Base-by-base conservation (phyloP, 2,329 filamentous ascomycete genomes). In the Akanthomyces muscarius region DNA sequence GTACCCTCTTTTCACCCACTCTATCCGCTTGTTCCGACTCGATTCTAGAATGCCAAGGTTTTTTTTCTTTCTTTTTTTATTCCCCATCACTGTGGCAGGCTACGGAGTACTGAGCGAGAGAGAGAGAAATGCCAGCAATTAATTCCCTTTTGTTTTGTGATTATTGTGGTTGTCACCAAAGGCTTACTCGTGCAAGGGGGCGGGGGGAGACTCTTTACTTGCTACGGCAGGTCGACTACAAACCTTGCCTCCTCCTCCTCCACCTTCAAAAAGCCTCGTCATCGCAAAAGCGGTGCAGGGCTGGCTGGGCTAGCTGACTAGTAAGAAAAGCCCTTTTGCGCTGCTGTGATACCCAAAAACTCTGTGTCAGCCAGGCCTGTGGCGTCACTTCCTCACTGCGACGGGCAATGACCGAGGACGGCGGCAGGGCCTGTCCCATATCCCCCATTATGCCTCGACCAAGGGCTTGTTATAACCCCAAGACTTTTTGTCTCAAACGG, bases 11-110 rank as follows among this genome's bases (percentile, higher is more conserved):
- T 25, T 41, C 48, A 23, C 25, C 57, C 48, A 52, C 57, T 16
- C 18, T n/a, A 51, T 44, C 57, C 57, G 57, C 47, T 44, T 60
- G 25, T 60, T 52, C 57, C 57, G 47, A n/a, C 33, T n/a, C 38
- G 14, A 60, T 60, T 60, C 47, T 60, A 44, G 57, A 60, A 60
- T 16, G 18, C 28, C 44, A 8, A 36, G 33, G 33, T 25, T 23
- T 51, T 41, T 47, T 57, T n/a, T 30, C 33, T 2, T 42, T 25
- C 14, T 45, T 30, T 30, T 36, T 10, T 36, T 11, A 6, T 36
- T 10, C 33, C 6, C 6, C 33, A 36, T 36, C 10, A 36, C 6
- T 30, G 4, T 4, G 6, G 28, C 28, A 30, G 28, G 28, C 28
- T 4, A 30, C 6, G 28, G 28, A 30, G 28, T 30, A 2, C 28